phyloP scores from a whole-genome alignment of 345 rosid genomes.

The Salix arbutifolia region DNA sequence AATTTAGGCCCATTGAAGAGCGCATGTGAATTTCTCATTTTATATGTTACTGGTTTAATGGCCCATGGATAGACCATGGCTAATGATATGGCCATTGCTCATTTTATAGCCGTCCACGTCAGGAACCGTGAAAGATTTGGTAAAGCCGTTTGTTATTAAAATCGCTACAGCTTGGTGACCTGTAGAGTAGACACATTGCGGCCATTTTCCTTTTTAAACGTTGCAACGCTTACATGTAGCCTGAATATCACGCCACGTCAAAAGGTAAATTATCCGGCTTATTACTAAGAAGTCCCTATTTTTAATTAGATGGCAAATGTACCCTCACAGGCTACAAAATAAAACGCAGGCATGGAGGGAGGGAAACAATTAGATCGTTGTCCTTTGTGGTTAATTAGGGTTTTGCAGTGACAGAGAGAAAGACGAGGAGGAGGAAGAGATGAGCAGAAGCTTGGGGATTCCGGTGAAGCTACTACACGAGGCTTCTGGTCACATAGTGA shows the following conservation, averaged over 20 bases:
- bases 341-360: neutral
- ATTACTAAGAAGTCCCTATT: neutral
- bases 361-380: neutral
- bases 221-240: neutral
- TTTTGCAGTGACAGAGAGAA: constrained; percentile 22
- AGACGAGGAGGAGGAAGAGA: constrained; percentile 8
- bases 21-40: too few relatives aligned
- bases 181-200: neutral
- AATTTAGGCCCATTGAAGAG: too few relatives aligned
- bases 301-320: neutral
- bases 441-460: constrained; percentile 85
- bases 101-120: too few relatives aligned
- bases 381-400: constrained; percentile 35
- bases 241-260: neutral
- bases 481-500: constrained; percentile 75
- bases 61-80: too few relatives aligned
- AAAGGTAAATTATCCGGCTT: too few relatives aligned
- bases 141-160: neutral
- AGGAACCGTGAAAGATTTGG: neutral
- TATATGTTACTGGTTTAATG: too few relatives aligned
- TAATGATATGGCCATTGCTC: too few relatives aligned
- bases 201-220: neutral
- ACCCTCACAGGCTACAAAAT: neutral
- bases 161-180: neutral
- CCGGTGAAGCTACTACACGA: constrained; percentile 89